Percentiles rank a stretch among this genome's conserved stretches.
phyloP scores from a whole-genome alignment of 1,139 yeast species.

The Geotrichum restrictum region DNA sequence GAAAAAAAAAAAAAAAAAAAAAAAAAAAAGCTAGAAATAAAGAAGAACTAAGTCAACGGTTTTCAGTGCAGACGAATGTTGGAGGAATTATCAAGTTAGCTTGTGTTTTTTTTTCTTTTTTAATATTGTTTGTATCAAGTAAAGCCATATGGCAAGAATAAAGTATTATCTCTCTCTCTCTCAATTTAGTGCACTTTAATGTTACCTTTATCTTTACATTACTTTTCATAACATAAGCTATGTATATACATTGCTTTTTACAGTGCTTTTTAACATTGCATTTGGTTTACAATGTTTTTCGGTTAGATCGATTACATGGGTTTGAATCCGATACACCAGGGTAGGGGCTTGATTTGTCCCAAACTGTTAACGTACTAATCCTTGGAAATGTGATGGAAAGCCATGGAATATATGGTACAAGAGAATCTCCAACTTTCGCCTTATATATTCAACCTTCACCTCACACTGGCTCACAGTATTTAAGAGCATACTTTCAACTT shows the following conservation, averaged over 20 bases:
- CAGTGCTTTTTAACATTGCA: background rate
- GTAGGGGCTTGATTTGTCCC: background rate
- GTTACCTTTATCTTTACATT: background rate
- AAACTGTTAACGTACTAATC: background rate
- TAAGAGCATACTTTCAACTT: background rate
- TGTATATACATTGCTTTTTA: background rate
- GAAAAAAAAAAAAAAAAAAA: too few species aligned
- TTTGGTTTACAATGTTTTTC: background rate
- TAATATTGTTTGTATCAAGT: too few species aligned
- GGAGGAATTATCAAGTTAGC: too few species aligned
- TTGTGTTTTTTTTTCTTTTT: too few species aligned
- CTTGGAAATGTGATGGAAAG: slow-evolving; percentile 1
- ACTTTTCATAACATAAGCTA: background rate
- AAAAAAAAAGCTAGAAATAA: too few species aligned
- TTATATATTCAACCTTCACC: background rate
- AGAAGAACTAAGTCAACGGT: too few species aligned
- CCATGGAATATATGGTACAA: background rate
- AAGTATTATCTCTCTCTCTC: too few species aligned
- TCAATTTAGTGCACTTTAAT: too few species aligned
- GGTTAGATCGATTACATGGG: too few species aligned
- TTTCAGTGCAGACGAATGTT: too few species aligned
- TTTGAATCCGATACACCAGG: background rate
- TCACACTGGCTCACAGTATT: background rate
- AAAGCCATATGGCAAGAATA: too few species aligned
- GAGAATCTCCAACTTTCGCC: background rate